These are phyloP conservation scores for Candida lessepsii DNA, from an alignment of 805 yeast species.

Conservation along the genomic window DNA sequence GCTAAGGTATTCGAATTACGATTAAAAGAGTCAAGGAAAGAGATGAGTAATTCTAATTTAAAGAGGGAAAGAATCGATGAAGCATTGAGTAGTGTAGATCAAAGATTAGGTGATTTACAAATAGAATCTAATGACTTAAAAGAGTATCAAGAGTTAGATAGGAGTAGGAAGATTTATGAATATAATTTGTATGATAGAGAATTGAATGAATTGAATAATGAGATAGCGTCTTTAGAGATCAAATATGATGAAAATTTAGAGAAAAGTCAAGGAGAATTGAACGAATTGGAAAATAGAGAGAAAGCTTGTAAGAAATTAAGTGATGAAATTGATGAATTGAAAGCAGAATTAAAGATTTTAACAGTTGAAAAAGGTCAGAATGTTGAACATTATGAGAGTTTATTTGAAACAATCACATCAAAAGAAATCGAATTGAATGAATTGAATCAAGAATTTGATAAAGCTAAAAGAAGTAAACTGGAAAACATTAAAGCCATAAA, in stretches of 20 bases:
- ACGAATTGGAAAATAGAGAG: conserved; percentile 63
- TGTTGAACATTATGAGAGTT: conserved; percentile 48
- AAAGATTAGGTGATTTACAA: conserved; percentile 73
- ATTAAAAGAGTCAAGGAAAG: conserved; percentile 72
- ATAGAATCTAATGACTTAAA: conserved; percentile 76
- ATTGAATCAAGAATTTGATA: conserved; percentile 33
- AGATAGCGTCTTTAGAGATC: conserved; percentile 59
- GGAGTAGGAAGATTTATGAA: conserved; percentile 66
- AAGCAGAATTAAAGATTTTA: conserved; percentile 49
- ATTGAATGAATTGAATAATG: conserved; percentile 54
- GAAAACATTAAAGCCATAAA: conserved; percentile 20
- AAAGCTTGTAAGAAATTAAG: conserved; percentile 44
- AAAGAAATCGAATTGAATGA: conserved; percentile 48
- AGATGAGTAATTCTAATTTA: conserved; percentile 69
- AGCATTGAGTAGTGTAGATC: conserved; percentile 66
- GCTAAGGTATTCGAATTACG: conserved; percentile 86
- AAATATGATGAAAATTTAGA: conserved; percentile 51
- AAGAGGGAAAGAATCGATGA: conserved; percentile 74
- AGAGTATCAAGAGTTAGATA: conserved; percentile 65
- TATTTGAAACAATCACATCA: conserved; percentile 48
- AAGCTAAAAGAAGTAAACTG: conserved; percentile 29
- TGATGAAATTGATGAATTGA: conserved; percentile 45
- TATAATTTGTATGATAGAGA: conserved; percentile 79
- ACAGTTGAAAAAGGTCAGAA: conserved; percentile 57
- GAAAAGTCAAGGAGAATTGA: conserved; percentile 53